Base-by-base conservation (phyloP, 495 filamentous ascomycete species). In the Talaromyces trachyspermus region DNA sequence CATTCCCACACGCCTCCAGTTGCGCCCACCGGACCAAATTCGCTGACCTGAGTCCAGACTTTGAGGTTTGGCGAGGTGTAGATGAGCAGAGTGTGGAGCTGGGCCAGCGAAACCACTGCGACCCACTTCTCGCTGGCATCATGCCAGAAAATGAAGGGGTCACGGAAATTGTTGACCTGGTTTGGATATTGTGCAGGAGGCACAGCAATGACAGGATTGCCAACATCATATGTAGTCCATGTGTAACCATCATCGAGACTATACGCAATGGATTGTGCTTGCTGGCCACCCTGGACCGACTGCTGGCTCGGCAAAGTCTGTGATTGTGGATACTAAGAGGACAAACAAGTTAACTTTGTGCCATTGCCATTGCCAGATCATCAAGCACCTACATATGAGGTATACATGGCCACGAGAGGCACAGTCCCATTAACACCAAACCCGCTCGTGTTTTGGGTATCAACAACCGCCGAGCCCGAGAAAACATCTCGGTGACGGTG, bases 1-100 rank as follows among this genome's bases (percentile, higher is more conserved):
- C 76, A 79, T 53, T 83, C 78, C 63, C 77, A 80, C 30, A 78
- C 76, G 1, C 78, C 66, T 0, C 75, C 77, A 11, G 75, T 55
- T 2, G 55, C 61, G 15, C 74, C 76, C 25, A 65, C 54, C n/a
- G 71, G 68, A 0, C 72, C 66, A 54, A 82, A 81, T 38, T 79
- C 78, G 25, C 75, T 77, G 11, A 56, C 66, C 23, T 66, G 59
- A 1, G 69, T 68, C 78, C 78, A 82, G 35, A 65, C 54, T 35
- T 64, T 74, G 4, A 82, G 59, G 47, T 80, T 63, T 3, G 62
- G 53, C 0, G 77, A 79, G 10, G 70, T 77, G 46, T 57, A 82
- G 32, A 82, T 61, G 2, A 70, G 64, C 33, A 81, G 61, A n/a
- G 62, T 66, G 50, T 78, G 78, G 9, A 74, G 62, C 48, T 69